phyloP scores from a whole-genome alignment of 176 grass and related monocot species.

The Saccharum spontaneum region DNA sequence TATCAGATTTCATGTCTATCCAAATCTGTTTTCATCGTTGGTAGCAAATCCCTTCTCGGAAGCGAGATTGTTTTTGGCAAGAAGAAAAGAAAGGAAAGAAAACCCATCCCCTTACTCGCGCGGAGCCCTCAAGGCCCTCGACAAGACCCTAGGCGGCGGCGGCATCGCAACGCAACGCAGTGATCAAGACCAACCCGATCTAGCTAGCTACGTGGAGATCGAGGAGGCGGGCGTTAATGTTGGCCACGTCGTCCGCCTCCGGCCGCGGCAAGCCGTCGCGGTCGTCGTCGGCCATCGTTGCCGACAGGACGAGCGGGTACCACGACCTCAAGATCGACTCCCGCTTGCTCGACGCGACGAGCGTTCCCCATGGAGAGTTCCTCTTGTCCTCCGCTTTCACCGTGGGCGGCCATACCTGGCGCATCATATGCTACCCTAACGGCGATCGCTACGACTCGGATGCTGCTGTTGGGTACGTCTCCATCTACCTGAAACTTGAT shows the following conservation, averaged over 20 bases:
- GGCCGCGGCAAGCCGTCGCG: not conserved
- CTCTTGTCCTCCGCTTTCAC: conserved; percentile 20
- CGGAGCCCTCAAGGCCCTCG: no score
- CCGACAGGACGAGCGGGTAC: conserved; percentile 3
- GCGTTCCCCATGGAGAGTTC: not conserved
- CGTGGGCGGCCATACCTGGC: conserved; percentile 25
- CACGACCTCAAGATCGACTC: conserved; percentile 16
- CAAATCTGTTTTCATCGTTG: no score
- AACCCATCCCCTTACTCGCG: no score
- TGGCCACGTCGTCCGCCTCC: not conserved
- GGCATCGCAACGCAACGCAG: no score
- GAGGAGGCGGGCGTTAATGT: not conserved
- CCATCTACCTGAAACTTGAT: conserved; percentile 14
- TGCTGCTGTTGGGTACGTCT: not conserved
- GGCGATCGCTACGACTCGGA: not conserved
- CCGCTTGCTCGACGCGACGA: not conserved
- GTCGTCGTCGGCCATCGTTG: conserved; percentile 15
- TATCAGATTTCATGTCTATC: no score
- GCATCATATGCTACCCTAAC: conserved; percentile 15
- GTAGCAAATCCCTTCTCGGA: no score
- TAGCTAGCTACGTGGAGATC: no score
- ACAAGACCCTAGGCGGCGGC: no score
- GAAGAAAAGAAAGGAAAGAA: no score
- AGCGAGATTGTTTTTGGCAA: no score
- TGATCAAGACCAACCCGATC: no score